Percentiles rank a stretch among this genome's conserved stretches.
Evolutionary conservation across 2,329 filamentous ascomycete species (phyloP).

Genomic region (Sordariomycetes sp.): DNA sequence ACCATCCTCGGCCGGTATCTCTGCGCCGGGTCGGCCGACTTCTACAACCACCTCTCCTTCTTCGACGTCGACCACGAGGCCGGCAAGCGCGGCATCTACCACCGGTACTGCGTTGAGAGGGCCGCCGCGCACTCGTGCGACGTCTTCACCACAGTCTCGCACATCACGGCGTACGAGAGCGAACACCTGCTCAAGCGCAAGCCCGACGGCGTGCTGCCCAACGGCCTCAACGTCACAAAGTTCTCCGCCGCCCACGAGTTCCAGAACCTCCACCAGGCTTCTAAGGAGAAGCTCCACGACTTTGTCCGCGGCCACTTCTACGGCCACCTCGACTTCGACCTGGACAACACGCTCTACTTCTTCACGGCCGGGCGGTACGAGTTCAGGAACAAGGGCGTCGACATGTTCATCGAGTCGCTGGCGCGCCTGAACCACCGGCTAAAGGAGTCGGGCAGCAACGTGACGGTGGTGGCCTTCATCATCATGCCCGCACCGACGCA

Average conservation of each 20-base stretch:
- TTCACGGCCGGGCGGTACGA: constrained; percentile 97
- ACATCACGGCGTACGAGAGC: constrained; percentile 77
- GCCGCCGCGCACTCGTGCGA: not conserved
- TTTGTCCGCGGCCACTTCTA: constrained; percentile 98
- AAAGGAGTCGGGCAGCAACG: constrained; percentile 86
- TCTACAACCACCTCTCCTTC: not conserved
- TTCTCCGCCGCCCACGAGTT: constrained; percentile 31
- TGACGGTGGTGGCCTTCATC: constrained; percentile 88
- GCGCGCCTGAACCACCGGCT: constrained; percentile 89
- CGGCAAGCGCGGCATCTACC: not conserved
- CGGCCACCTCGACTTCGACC: constrained; percentile 92
- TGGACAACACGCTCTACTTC: constrained; percentile 93
- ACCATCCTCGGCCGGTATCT: not conserved
- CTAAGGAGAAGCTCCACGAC: constrained; percentile 96
- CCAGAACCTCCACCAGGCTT: constrained; percentile 91
- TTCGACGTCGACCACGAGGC: constrained; percentile 2
- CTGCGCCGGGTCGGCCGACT: not conserved
- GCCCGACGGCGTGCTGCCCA: constrained; percentile 90
- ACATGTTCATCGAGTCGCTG: constrained; percentile 98
- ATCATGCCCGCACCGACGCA: constrained; percentile 98
- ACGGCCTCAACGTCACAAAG: constrained; percentile 83
- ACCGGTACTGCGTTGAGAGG: constrained; percentile 1
- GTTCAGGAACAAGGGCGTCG: constrained; percentile 95
- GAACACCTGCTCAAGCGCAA: constrained; percentile 96
- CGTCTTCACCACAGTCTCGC: constrained; percentile 4